Base-by-base conservation (phyloP, 495 filamentous ascomycete species). In the Penicillium steckii region DNA sequence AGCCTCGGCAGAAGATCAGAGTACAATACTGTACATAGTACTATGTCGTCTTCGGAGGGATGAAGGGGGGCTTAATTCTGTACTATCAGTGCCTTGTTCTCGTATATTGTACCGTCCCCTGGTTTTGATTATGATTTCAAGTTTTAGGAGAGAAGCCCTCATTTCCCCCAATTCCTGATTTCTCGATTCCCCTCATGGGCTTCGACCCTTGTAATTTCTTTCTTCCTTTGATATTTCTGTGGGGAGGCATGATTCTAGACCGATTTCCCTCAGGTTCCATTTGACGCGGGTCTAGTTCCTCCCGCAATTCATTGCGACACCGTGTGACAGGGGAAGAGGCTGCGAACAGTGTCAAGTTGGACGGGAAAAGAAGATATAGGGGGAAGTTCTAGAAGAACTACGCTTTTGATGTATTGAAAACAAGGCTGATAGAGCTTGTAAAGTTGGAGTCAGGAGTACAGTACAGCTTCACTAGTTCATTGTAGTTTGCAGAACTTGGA, bases 241-340 rank as follows among this genome's bases (percentile, higher is more conserved):
- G 19, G 18, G 38, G 38, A 13, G 18, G 38, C 18, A 10, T 19
- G 32, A 59, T 61, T 69, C 63, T 59, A 69, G 63, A 53, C 61
- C 52, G 46, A 32, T 54, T 56, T 57, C 61, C 55, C 60, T 51
- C 57, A 46, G 44, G 29, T 19, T 51, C 52, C 64, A 64, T 63
- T 65, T 66, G 50, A 56, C 58, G 33, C 19, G 23, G 45, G 54
- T 47, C 56, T 60, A 44, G 50, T 22, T 32, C 46, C 47, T 8
- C 21, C 27, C 47, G 18, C 25, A 24, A 18, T 38, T 29, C 33
- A 52, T 57, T 53, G 55, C 55, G 45, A 57, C 49, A 42, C 50
- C 43, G 56, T 52, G 48, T 30, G 32, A 59, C 53, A 12, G 21
- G 23, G 35, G 7, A 23, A 40, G 22, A 5, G 10, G 18, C 43